A percentile compares a stretch with the other conserved stretches of the same genome.
Conservation (phyloP, 805 yeast species). For the Candida rishiriensis region DNA sequence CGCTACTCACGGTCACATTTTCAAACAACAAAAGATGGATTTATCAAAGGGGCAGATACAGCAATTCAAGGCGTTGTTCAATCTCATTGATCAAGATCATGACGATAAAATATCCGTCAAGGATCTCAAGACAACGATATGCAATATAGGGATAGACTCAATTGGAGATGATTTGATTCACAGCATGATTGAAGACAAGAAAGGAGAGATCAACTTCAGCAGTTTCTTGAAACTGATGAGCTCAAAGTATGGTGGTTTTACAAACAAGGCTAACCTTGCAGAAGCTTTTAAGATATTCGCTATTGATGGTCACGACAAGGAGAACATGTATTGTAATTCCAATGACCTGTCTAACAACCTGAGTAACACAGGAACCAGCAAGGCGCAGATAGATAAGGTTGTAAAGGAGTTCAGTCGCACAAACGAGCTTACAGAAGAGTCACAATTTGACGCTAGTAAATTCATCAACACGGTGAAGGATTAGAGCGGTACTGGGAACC, state of each 20-base stretch:
- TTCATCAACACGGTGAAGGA: slow-evolving; percentile 46
- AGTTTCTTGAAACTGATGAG: slow-evolving; percentile 63
- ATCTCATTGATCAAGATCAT: slow-evolving; percentile 75
- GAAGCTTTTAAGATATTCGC: slow-evolving; percentile 48
- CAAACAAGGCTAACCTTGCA: slow-evolving; percentile 47
- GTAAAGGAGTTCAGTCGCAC: slow-evolving; percentile 53
- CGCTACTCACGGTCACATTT: too few relatives aligned
- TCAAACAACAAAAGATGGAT: too few relatives aligned
- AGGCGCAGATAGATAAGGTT: slow-evolving; percentile 42
- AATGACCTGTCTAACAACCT: slow-evolving; percentile 48
- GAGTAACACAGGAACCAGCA: slow-evolving; percentile 28
- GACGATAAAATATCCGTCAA: slow-evolving; percentile 57
- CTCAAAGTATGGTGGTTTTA: slow-evolving; percentile 43
- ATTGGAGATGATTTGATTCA: slow-evolving; percentile 38
- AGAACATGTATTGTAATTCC: slow-evolving; percentile 42
- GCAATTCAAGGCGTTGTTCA: slow-evolving; percentile 69
- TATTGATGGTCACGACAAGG: slow-evolving; percentile 33
- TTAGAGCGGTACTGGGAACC: slow-evolving; percentile 3
- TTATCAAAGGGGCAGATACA: slow-evolving; percentile 59
- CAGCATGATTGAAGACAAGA: slow-evolving; percentile 42
- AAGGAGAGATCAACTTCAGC: slow-evolving; percentile 51
- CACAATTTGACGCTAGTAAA: slow-evolving; percentile 54
- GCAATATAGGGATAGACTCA: slow-evolving; percentile 44
- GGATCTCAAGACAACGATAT: slow-evolving; percentile 53
- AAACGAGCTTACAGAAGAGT: slow-evolving; percentile 52